These are phyloP conservation scores for Teratosphaeriaceae sp. DNA, from an alignment of 2,329 filamentous ascomycete genomes.

Conservation along the genomic window DNA sequence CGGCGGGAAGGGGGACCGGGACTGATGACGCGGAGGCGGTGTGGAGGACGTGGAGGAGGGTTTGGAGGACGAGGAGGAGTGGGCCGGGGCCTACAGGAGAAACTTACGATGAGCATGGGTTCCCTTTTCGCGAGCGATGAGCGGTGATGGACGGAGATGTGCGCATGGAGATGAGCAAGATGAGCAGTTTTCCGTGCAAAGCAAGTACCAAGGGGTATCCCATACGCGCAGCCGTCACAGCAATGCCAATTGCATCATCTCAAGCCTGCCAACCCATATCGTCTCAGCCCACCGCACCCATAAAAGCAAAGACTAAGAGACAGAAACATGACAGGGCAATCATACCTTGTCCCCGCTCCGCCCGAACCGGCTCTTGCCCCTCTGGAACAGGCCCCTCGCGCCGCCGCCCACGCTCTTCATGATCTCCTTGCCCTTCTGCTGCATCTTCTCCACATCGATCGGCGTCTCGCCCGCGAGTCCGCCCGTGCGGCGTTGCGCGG, in stretches of 20 bases:
- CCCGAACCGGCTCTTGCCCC: constrained; percentile 58
- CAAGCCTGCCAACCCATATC: too few species aligned
- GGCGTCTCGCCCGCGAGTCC: constrained; percentile 1
- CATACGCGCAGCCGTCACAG: too few species aligned
- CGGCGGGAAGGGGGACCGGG: neutral
- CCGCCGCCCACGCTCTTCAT: constrained; percentile 73
- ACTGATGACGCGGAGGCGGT: constrained; percentile 1
- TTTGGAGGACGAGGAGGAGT: constrained; percentile 2
- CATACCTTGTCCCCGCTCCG: constrained; percentile 78
- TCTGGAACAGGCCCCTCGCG: constrained; percentile 84
- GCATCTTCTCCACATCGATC: constrained; percentile 43
- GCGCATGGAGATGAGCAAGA: too few species aligned
- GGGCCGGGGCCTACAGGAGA: constrained; percentile 7
- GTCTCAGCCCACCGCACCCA: too few species aligned
- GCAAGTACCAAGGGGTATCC: too few species aligned
- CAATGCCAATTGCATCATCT: too few species aligned
- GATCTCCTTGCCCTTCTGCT: constrained; percentile 81
- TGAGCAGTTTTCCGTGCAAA: too few species aligned
- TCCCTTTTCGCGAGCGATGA: constrained; percentile 25
- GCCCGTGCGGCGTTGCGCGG: too few species aligned
- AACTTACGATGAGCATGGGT: constrained; percentile 9
- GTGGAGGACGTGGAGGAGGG: neutral
- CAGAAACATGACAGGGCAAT: constrained; percentile 34
- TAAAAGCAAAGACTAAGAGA: too few species aligned
- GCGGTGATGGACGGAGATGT: neutral